Base-by-base conservation (phyloP, 2,329 filamentous ascomycete genomes). In the Drechslera avenae region DNA sequence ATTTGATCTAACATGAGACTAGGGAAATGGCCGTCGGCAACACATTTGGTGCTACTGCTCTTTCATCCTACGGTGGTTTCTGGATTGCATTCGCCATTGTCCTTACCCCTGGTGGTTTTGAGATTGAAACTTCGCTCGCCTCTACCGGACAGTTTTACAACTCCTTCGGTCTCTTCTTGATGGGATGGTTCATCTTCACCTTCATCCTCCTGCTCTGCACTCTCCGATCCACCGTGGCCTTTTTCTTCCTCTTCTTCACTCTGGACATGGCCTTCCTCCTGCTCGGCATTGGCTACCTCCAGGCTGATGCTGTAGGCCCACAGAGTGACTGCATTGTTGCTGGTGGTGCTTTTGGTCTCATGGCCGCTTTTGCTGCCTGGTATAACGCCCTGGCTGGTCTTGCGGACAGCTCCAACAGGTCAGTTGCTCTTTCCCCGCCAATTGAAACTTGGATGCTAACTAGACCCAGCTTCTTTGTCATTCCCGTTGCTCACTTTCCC, bases 401-500 rank as follows among this genome's bases (percentile, higher is more conserved):
- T 54, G 79, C 79, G n/a, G 80, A 83, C 64, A 75, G 74, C 52
- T 76, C 73, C 53, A 82, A 83, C 73, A 79, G 73, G 73, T 76
- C 39, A 56, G 68, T 66, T 14, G 28, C 14, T 16, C 9, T 16
- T 14, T n/a, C 12, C 23, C 5, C 14, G 5, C 16, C 8, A 3
- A 32, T 8, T 32, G n/a, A 7, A 5, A 26, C 7, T 13, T 26
- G 35, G 13, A 9, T 47, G 32, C 56, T 67, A 40, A 66, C 42
- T 21, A 6, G 23, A 16, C 47, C 9, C 9, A 94, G 90, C 80
- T 96, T 96, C 86, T 94, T 96, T 81, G 82, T 94, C 74, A 85
- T 96, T 56, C 93, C 92, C 43, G 91, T 97, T 57, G 87, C 89
- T 66, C 91, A 96, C 81, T 95, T 97, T 82, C 93, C 92, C 46